Percentiles rank a stretch among this genome's conserved stretches.
These are phyloP conservation scores for Penicillium frequentans DNA, from an alignment of 2,329 filamentous ascomycete genomes.

Conservation along the genomic window DNA sequence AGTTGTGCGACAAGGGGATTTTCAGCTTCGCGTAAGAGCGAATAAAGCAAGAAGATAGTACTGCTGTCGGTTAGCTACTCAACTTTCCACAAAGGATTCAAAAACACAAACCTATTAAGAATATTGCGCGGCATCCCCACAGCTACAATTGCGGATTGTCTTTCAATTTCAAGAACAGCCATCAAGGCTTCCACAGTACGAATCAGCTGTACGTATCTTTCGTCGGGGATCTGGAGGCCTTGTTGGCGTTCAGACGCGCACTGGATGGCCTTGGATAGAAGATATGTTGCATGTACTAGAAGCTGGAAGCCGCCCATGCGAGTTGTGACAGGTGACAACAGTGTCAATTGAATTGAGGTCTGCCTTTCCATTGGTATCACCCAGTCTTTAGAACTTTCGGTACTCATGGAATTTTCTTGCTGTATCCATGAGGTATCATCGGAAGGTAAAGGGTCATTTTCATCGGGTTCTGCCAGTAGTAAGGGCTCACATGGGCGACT, in stretches of 20 bases:
- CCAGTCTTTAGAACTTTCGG: too few species aligned
- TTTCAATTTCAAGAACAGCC: slow-evolving; percentile 10
- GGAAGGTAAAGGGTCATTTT: slow-evolving; percentile 7
- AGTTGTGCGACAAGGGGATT: neutral
- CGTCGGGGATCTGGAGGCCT: neutral
- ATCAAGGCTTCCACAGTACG: slow-evolving; percentile 11
- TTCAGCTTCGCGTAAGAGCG: neutral
- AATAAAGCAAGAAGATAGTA: neutral
- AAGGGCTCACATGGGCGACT: slow-evolving; percentile 6
- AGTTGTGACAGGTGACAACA: slow-evolving; percentile 12
- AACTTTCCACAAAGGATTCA: too few species aligned
- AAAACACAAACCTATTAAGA: slow-evolving; percentile 7
- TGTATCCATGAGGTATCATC: slow-evolving; percentile 11
- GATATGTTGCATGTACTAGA: slow-evolving; percentile 12
- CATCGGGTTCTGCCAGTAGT: slow-evolving; percentile 6
- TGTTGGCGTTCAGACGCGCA: slow-evolving; percentile 5
- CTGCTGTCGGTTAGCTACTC: neutral
- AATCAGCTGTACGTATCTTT: slow-evolving; percentile 9
- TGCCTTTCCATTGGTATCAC: neutral
- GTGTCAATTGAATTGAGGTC: slow-evolving; percentile 2
- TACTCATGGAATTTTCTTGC: neutral
- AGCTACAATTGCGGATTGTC: slow-evolving; percentile 2
- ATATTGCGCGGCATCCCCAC: slow-evolving; percentile 11
- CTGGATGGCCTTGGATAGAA: slow-evolving; percentile 11
- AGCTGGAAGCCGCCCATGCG: slow-evolving; percentile 16